Base-by-base conservation (phyloP, 768 basidiomycete genomes). In the Auriculariales sp. region DNA sequence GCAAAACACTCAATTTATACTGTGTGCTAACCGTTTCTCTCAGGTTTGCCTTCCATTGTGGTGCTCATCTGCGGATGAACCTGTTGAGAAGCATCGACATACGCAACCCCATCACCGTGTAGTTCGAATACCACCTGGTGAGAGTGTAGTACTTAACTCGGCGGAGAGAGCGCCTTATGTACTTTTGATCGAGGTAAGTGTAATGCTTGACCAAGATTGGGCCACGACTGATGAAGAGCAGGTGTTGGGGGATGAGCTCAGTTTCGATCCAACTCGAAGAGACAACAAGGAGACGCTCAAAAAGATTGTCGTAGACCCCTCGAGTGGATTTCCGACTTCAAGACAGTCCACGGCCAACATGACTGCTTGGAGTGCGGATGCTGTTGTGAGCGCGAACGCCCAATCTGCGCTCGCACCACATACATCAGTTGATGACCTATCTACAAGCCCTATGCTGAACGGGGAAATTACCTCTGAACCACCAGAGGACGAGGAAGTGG, bases 101-200 rank as follows among this genome's bases (percentile, higher is more conserved):
- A 58, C 28, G 62, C 64, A 32, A 64, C 78, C 85, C 4, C 94
- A 98, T 62, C 92, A 97, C 62, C 83, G 90, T 35, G 89, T 99
- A 47, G 92, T 98, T 47, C 81, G 95, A 55, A 94, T 99, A 59
- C 93, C 94, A 10, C 94, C 95, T 2, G 90, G 93, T 12, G 95
- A 99, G 68, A 86, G 89, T 50, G 95, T 98, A 39, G 95, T 98
- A 9, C 74, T 99, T 25, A 99, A 99, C 62, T 98, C 94, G 17
- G 95, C 95, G 3, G 93, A 99, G 64, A 77, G 87, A 30, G 92
- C 91, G 0, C 95, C 95, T 3, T 99, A 88, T 61, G 72, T 99
- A 17, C 75, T 99, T 22, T 73, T 93, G 53, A 77, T 98, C 51
- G 95, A 99, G 64, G 39, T 44, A 19, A n/a, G n/a, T 19, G 12